Conservation (phyloP, 805 yeast species). For the Ogataea nitratoaversa region DNA sequence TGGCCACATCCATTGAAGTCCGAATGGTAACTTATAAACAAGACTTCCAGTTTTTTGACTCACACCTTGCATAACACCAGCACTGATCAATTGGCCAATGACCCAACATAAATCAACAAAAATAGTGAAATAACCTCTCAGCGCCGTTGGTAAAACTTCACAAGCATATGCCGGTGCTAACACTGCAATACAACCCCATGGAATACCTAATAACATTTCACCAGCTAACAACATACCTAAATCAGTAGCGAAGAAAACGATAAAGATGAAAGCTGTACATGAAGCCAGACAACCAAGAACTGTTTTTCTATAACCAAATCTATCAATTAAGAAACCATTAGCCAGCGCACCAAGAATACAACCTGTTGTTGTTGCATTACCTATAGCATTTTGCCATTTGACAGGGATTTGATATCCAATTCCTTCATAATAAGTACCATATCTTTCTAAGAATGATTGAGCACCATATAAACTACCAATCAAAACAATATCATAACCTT, state of each 20-base stretch:
- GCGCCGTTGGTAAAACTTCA: conserved; percentile 50
- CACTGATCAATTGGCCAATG: conserved; percentile 51
- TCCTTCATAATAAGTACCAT: conserved; percentile 22
- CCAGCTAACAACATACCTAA: conserved; percentile 39
- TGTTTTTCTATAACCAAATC: conserved; percentile 39
- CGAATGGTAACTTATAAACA: conserved; percentile 53
- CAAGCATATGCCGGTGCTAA: conserved; percentile 52
- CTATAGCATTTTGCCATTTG: conserved; percentile 41
- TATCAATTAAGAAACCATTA: conserved; percentile 39
- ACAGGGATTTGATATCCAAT: conserved; percentile 34
- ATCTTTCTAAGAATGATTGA: conserved; percentile 34
- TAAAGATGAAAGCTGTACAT: conserved; percentile 32
- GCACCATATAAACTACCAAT: conserved; percentile 33
- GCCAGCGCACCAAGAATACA: conserved; percentile 35
- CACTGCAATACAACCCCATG: conserved; percentile 55
- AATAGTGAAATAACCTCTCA: conserved; percentile 47
- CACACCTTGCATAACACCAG: conserved; percentile 41
- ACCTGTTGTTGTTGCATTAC: conserved; percentile 24
- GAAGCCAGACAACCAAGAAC: conserved; percentile 30
- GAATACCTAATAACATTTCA: conserved; percentile 41
- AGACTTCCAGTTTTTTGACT: conserved; percentile 15
- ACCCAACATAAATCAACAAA: conserved; percentile 51
- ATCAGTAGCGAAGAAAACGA: conserved; percentile 38
- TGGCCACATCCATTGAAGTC: conserved; percentile 60
- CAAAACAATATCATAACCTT: conserved; percentile 40